Percentiles rank a stretch among this genome's conserved stretches.
Evolutionary conservation across 805 yeast species (phyloP).

Genomic region (Myxozyma sirexii): DNA sequence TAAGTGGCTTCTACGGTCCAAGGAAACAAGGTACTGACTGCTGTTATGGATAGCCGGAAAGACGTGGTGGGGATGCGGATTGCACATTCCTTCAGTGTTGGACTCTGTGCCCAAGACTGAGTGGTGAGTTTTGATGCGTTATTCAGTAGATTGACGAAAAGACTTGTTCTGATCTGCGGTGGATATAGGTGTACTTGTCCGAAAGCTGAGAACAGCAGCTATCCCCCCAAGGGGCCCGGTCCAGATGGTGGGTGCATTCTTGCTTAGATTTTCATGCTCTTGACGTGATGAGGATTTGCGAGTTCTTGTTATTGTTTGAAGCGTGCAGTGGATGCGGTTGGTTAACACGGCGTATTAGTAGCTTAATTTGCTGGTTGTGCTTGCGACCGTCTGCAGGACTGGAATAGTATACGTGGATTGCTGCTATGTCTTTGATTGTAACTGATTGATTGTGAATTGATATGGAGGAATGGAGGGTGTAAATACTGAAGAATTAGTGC

Average conservation of each 20-base stretch:
- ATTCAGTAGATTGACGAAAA: neutral
- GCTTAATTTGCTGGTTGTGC: no score
- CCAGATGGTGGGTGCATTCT: slow-evolving; percentile 20
- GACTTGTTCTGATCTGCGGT: no score
- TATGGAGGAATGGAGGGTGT: no score
- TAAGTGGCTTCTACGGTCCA: neutral
- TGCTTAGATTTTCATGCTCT: neutral
- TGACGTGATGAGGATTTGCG: no score
- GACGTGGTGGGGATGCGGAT: slow-evolving; percentile 41
- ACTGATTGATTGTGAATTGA: neutral
- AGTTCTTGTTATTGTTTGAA: no score
- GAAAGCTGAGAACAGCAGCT: slow-evolving; percentile 30
- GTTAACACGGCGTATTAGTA: no score
- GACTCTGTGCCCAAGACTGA: slow-evolving; percentile 32
- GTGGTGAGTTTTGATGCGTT: slow-evolving; percentile 27
- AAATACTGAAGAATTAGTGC: no score
- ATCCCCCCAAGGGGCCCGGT: slow-evolving; percentile 34
- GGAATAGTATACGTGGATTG: no score
- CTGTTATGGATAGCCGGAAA: slow-evolving; percentile 30
- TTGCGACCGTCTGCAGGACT: no score
- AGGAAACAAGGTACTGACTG: neutral
- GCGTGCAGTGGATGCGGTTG: no score
- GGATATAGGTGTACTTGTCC: slow-evolving; percentile 36
- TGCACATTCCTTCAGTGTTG: slow-evolving; percentile 40
- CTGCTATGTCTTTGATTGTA: no score